Conservation (phyloP, 2,329 filamentous ascomycete genomes). For the Trichoderma endophyticum region DNA sequence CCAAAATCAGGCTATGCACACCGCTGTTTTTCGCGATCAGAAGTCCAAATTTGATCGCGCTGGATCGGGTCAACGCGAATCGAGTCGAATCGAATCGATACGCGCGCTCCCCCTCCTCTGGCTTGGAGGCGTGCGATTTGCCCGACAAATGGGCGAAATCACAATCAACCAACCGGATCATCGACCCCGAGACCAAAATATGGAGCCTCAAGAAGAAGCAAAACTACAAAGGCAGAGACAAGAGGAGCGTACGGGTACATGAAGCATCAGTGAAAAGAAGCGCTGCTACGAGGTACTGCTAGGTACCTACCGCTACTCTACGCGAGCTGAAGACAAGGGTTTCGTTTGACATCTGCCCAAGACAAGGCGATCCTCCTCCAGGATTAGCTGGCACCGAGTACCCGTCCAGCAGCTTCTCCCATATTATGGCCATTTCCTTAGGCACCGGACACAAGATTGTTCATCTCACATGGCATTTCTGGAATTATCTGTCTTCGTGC, state of each 20-base stretch:
- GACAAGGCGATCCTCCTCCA: not conserved
- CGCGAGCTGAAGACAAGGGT: not conserved
- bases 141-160: not conserved
- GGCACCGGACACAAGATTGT: not conserved
- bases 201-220: not conserved
- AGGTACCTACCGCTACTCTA: not conserved
- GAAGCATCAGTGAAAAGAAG: not conserved
- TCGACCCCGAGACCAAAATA: not conserved
- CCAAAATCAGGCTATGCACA: not conserved
- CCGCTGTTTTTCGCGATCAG: not conserved
- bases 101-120: not conserved
- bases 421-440: not conserved
- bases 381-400: not conserved
- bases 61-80: not conserved
- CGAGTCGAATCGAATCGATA: not conserved
- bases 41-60: not conserved
- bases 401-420: not conserved
- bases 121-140: not conserved
- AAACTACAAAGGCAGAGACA: not conserved
- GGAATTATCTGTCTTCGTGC: not conserved
- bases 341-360: not conserved
- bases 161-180: not conserved
- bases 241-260: not conserved
- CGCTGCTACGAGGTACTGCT: not conserved
- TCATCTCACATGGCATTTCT: not conserved